Evolutionary conservation across 2,329 filamentous ascomycete species (phyloP).

Genomic region (Sporothrix sp.): DNA sequence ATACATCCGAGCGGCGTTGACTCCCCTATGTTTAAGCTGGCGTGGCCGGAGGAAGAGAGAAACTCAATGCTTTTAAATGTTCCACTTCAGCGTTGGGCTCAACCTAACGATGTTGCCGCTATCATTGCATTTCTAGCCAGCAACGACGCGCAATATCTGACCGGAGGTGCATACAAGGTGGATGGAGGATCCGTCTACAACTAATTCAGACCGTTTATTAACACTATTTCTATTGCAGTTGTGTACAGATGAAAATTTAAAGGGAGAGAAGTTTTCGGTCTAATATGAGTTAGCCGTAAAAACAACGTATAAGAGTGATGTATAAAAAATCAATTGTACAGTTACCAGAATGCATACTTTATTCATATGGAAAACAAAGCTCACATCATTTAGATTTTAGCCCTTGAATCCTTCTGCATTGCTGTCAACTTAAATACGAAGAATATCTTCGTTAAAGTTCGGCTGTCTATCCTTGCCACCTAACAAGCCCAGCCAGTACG

Average conservation of each 20-base stretch:
- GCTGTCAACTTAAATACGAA: background rate
- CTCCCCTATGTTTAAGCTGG: background rate
- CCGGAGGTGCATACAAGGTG: background rate
- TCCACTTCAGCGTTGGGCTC: background rate
- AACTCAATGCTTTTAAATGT: background rate
- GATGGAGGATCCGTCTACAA: background rate
- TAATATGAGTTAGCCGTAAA: no score
- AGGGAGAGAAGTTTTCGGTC: no score
- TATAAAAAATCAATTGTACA: no score
- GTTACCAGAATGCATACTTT: no score
- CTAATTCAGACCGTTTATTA: background rate
- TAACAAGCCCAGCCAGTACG: slow-evolving; percentile 24
- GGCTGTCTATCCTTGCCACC: background rate
- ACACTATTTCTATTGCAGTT: no score
- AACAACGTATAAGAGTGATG: no score
- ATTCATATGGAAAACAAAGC: no score
- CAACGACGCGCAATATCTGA: background rate
- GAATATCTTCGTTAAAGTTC: background rate
- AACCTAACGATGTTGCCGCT: background rate
- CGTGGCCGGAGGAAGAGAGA: background rate
- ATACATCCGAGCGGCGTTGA: slow-evolving; percentile 2
- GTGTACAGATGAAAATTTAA: no score
- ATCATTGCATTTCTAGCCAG: background rate
- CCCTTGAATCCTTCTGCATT: no score
- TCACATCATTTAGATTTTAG: no score